Evolutionary conservation across 2,329 filamentous ascomycete species (phyloP).

Genomic region (Pseudogymnoascus sp.): DNA sequence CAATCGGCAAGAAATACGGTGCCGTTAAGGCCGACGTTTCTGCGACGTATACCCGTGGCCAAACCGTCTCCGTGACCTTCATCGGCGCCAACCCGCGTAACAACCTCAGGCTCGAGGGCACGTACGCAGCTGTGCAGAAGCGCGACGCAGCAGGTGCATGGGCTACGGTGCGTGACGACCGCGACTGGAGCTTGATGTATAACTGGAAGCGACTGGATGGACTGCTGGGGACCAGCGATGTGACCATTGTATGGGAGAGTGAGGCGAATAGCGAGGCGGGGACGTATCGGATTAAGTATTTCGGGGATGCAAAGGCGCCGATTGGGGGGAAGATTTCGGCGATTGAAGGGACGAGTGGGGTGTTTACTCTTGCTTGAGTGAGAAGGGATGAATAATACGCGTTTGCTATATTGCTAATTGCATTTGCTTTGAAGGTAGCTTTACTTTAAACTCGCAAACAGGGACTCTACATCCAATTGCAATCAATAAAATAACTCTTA

Average conservation of each 20-base stretch:
- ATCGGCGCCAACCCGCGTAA: constrained; percentile 87
- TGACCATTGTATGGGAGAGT: constrained; percentile 74
- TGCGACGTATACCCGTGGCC: constrained; percentile 52
- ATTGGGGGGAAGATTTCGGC: constrained; percentile 53
- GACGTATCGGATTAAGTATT: constrained; percentile 74
- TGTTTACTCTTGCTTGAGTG: constrained; percentile 37
- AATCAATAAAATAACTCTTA: not conserved
- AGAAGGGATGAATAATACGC: not conserved
- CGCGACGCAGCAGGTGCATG: constrained; percentile 47
- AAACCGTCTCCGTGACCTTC: constrained; percentile 61
- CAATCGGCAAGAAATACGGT: constrained; percentile 64
- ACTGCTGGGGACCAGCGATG: constrained; percentile 69
- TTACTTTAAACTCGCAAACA: not conserved
- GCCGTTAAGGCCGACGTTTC: constrained; percentile 51
- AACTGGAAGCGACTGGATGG: constrained; percentile 69
- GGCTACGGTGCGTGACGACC: constrained; percentile 63
- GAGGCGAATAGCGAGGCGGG: constrained; percentile 54
- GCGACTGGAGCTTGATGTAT: constrained; percentile 78
- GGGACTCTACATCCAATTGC: not conserved
- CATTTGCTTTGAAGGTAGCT: too few species aligned
- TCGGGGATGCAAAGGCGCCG: constrained; percentile 70
- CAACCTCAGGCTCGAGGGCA: constrained; percentile 70
- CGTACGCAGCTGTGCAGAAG: constrained; percentile 70
- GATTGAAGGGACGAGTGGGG: constrained; percentile 63
- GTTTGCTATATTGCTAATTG: too few species aligned